phyloP scores from a whole-genome alignment of 2,329 filamentous ascomycete species.

The Talaromyces sp. region DNA sequence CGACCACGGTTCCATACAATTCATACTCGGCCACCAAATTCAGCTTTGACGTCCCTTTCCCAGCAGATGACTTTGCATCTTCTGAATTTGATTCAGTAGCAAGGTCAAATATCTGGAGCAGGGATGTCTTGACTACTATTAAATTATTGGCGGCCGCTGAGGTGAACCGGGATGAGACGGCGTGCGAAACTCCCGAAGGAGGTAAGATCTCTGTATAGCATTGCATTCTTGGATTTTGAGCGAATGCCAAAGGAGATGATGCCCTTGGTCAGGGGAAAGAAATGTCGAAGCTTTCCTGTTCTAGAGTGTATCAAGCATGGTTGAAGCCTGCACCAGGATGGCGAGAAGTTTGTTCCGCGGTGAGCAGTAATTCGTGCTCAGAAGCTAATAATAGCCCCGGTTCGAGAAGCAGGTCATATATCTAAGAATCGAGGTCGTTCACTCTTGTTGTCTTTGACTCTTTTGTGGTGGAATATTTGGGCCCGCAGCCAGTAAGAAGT shows the following conservation, averaged over 20 bases:
- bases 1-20: constrained; percentile 77
- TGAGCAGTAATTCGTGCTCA: neutral
- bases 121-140: constrained; percentile 83
- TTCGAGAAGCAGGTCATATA: neutral
- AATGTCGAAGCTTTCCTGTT: neutral
- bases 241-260: neutral
- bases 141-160: constrained; percentile 74
- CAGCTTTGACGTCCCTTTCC: constrained; percentile 55
- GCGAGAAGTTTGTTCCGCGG: neutral
- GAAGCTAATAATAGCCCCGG: neutral
- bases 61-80: constrained; percentile 48
- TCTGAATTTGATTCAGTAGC: constrained; percentile 56
- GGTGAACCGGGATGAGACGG: constrained; percentile 71
- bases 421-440: neutral
- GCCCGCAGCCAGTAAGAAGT: neutral
- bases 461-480: neutral
- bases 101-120: constrained; percentile 84
- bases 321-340: neutral
- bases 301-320: neutral
- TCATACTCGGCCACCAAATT: constrained; percentile 79
- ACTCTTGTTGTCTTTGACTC: neutral
- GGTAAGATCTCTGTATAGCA: constrained; percentile 94
- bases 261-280: neutral
- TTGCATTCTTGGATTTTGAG: constrained; percentile 60
- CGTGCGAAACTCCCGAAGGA: constrained; percentile 89